A percentile compares a stretch with the other conserved stretches of the same genome.
Evolutionary conservation across 768 basidiomycete genomes (phyloP).

Genomic region (Mrakia gelida): DNA sequence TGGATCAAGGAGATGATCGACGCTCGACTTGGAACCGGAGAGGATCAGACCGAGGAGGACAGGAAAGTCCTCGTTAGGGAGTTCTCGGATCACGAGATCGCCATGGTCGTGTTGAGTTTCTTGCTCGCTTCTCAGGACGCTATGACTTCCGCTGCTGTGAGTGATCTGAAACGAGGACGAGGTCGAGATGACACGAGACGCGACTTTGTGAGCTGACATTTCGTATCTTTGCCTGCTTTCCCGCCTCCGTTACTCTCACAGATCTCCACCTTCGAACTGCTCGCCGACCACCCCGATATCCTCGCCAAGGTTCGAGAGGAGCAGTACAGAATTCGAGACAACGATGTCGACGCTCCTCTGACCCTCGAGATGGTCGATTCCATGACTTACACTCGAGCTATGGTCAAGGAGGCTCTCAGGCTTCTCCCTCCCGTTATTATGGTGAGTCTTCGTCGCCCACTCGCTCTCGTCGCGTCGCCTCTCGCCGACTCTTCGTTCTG

Average conservation of each 20-base stretch:
- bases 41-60: conserved; percentile 53
- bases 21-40: conserved; percentile 43
- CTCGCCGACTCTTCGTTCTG: no score
- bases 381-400: conserved; percentile 87
- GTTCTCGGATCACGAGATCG: conserved; percentile 91
- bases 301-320: conserved; percentile 85
- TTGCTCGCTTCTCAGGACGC: conserved; percentile 86
- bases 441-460: conserved; percentile 64
- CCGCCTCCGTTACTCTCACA: neutral
- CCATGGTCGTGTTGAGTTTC: conserved; percentile 94
- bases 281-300: conserved; percentile 85
- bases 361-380: conserved; percentile 84
- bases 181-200: no score
- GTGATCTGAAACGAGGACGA: neutral
- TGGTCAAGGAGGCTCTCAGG: conserved; percentile 89
- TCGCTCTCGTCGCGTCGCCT: no score
- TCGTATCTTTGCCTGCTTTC: neutral
- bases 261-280: conserved; percentile 93
- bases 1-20: conserved; percentile 76
- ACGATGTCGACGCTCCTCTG: conserved; percentile 68
- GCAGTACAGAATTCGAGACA: conserved; percentile 75
- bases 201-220: neutral
- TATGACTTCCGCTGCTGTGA: conserved; percentile 80
- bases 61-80: conserved; percentile 56
- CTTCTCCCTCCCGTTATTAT: conserved; percentile 92